Evolutionary conservation across 495 filamentous ascomycete genomes (phyloP).

Genomic region (Chlorociboria aeruginascens): DNA sequence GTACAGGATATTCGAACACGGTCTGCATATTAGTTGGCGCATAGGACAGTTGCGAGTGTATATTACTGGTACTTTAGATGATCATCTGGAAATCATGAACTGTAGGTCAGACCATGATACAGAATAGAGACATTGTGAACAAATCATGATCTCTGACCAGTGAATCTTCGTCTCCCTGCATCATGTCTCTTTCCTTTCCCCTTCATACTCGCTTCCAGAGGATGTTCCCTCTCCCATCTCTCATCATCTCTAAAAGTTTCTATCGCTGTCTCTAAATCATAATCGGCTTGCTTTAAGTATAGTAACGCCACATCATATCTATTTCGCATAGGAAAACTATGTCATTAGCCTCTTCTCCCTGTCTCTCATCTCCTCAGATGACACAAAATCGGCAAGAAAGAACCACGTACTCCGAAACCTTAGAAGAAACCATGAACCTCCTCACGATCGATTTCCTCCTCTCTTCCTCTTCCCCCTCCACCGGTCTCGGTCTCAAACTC

Average conservation of each 20-base stretch:
- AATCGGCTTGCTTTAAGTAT: conserved; percentile 54
- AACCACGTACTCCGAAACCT: conserved; percentile 47
- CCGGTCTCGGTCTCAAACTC: conserved; percentile 49
- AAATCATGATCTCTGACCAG: conserved; percentile 11
- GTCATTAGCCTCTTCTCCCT: conserved; percentile 6
- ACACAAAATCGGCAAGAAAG: neutral
- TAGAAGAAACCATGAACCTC: conserved; percentile 58
- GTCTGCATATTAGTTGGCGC: conserved; percentile 56
- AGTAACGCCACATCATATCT: conserved; percentile 60
- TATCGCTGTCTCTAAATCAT: conserved; percentile 50
- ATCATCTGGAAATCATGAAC: conserved; percentile 10
- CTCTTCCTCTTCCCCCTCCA: conserved; percentile 60
- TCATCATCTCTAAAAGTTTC: conserved; percentile 53
- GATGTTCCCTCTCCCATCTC: conserved; percentile 58
- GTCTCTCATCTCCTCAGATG: neutral
- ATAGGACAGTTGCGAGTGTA: conserved; percentile 11
- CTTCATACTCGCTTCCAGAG: conserved; percentile 31
- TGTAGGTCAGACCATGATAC: conserved; percentile 8
- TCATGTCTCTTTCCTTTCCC: conserved; percentile 23
- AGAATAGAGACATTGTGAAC: conserved; percentile 7
- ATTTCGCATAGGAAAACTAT: conserved; percentile 16
- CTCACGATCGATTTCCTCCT: conserved; percentile 51
- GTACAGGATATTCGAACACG: conserved; percentile 74
- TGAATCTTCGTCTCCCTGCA: conserved; percentile 20
- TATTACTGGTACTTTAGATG: conserved; percentile 5